A percentile compares a stretch with the other conserved stretches of the same genome.
Evolutionary conservation across 371 early-diverging fungal species (phyloP).

Genomic region (Apophysomyces sp.): DNA sequence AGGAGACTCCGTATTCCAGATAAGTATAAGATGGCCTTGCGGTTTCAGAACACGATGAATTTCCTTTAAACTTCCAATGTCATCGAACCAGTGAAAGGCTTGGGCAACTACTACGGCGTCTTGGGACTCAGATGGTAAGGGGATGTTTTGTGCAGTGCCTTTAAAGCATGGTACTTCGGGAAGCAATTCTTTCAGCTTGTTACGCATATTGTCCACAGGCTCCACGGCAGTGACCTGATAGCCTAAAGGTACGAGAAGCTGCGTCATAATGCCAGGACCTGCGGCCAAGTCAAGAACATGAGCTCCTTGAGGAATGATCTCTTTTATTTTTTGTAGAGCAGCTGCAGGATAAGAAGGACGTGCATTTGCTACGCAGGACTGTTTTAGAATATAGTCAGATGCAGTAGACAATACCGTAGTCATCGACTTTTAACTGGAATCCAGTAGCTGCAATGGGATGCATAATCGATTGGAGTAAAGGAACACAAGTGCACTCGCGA

Average conservation of each 20-base stretch:
- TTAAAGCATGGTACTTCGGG: constrained; percentile 27
- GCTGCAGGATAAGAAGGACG: constrained; percentile 39
- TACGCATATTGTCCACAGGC: constrained; percentile 48
- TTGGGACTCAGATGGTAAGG: constrained; percentile 34
- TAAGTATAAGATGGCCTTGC: constrained; percentile 33
- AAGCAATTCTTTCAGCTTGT: constrained; percentile 17
- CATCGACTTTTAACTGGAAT: constrained; percentile 25
- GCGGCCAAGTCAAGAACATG: constrained; percentile 42
- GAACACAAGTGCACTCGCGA: neutral
- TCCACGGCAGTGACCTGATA: constrained; percentile 45
- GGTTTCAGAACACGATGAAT: constrained; percentile 46
- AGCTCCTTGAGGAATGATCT: constrained; percentile 6
- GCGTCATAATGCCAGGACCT: constrained; percentile 48
- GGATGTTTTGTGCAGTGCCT: constrained; percentile 49
- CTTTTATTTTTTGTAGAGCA: constrained; percentile 18
- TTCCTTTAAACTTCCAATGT: constrained; percentile 39
- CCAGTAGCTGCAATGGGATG: constrained; percentile 32
- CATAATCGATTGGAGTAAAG: neutral
- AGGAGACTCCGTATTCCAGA: constrained; percentile 54
- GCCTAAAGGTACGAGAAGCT: constrained; percentile 21
- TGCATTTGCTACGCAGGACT: constrained; percentile 17
- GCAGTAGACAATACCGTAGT: constrained; percentile 25
- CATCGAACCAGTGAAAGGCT: constrained; percentile 63
- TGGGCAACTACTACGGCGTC: constrained; percentile 52
- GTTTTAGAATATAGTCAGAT: neutral